A percentile compares a stretch with the other conserved stretches of the same genome.
These are phyloP conservation scores for Paxillus ammoniavirescens DNA, from an alignment of 768 basidiomycete species.

Conservation along the genomic window DNA sequence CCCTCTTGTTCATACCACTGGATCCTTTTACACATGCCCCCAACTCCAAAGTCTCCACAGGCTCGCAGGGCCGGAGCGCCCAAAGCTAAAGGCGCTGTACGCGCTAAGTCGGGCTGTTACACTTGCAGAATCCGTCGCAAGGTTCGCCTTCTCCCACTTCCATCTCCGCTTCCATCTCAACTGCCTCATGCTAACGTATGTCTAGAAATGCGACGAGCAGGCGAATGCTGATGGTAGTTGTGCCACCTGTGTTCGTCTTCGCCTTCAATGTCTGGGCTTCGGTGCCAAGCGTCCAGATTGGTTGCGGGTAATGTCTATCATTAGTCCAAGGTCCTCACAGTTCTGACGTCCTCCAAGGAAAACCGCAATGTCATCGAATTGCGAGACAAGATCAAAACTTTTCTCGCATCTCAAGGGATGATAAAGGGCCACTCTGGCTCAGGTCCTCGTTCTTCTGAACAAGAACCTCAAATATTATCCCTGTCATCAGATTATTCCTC, in stretches of 20 bases:
- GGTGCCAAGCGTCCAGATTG: conserved; percentile 84
- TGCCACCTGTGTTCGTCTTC: conserved; percentile 73
- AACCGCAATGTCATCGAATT: conserved; percentile 64
- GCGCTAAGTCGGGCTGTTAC: conserved; percentile 88
- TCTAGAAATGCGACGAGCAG: conserved; percentile 82
- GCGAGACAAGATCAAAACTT: conserved; percentile 76
- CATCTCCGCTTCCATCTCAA: conserved; percentile 4
- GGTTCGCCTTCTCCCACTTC: conserved; percentile 40
- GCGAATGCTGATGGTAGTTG: conserved; percentile 61
- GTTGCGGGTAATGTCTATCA: conserved; percentile 60
- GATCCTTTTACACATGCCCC: conserved; percentile 37
- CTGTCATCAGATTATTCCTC: conserved; percentile 44
- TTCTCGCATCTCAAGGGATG: conserved; percentile 81
- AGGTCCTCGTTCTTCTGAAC: conserved; percentile 56
- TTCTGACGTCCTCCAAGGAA: conserved; percentile 46
- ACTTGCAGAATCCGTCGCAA: conserved; percentile 85
- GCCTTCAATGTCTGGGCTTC: conserved; percentile 83
- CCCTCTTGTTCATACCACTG: conserved; percentile 23
- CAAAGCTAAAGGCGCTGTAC: conserved; percentile 78
- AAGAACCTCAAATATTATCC: conserved; percentile 53
- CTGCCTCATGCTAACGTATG: conserved; percentile 13
- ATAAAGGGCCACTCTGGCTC: conserved; percentile 85
- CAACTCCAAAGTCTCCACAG: conserved; percentile 41
- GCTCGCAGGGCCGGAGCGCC: conserved; percentile 49
- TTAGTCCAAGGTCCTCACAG: neutral